These are phyloP conservation scores for Mucor mucedo DNA, from an alignment of 371 early-diverging fungal species.

Conservation along the genomic window DNA sequence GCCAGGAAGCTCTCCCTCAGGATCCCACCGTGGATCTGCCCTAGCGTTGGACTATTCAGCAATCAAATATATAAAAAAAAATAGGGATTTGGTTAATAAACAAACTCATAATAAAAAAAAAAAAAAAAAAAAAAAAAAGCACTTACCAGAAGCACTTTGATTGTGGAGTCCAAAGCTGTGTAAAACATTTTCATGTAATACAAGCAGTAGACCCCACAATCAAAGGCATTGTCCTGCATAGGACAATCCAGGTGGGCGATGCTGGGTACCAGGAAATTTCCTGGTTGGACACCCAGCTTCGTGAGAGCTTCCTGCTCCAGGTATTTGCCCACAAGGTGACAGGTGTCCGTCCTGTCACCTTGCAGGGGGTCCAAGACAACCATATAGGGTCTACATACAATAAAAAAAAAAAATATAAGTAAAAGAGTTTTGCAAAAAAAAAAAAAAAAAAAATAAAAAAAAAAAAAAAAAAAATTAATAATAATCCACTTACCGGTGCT, in stretches of 20 bases:
- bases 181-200: conserved; percentile 22
- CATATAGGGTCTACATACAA: conserved; percentile 21
- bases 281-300: conserved; percentile 7
- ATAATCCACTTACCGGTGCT: too few species aligned
- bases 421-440: not conserved
- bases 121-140: not conserved
- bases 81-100: too few species aligned
- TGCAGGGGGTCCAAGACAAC: conserved; percentile 21
- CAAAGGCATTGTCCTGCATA: conserved; percentile 24
- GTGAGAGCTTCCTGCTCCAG: conserved; percentile 22
- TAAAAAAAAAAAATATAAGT: not conserved
- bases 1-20: too few species aligned
- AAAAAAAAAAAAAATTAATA: too few species aligned
- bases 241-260: conserved; percentile 13
- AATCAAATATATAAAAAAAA: too few species aligned
- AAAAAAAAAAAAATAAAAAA: not conserved
- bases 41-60: too few species aligned
- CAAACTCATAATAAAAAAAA: too few species aligned
- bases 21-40: too few species aligned
- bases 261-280: conserved; percentile 14
- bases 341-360: not conserved
- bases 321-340: conserved; percentile 5
- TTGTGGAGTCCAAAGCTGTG: conserved; percentile 6
- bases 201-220: conserved; percentile 30
- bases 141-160: conserved; percentile 20